Conservation (phyloP, 768 basidiomycete genomes). For the Suillus lakei region DNA sequence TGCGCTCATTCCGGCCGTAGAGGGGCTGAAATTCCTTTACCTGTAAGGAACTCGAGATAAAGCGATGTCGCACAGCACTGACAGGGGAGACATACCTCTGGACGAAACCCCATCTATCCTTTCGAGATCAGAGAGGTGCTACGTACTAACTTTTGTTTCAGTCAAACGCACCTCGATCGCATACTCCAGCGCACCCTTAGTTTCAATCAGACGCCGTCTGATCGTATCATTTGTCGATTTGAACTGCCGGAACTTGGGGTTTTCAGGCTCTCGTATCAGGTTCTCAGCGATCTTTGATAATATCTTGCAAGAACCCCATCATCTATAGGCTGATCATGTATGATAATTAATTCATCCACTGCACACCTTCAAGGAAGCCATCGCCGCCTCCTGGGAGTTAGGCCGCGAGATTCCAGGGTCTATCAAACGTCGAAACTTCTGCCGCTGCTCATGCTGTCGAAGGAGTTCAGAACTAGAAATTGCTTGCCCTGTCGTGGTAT, state of each 20-base stretch:
- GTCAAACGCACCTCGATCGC: slow-evolving; percentile 68
- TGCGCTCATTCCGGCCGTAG: slow-evolving; percentile 63
- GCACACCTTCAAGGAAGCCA: slow-evolving; percentile 65
- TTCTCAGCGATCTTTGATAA: slow-evolving; percentile 74
- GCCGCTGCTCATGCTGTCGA: slow-evolving; percentile 68
- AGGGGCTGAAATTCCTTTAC: slow-evolving; percentile 75
- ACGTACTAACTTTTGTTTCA: slow-evolving; percentile 6
- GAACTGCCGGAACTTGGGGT: slow-evolving; percentile 74
- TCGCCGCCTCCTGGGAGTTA: slow-evolving; percentile 64
- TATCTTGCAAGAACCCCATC: slow-evolving; percentile 47
- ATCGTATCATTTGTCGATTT: slow-evolving; percentile 76
- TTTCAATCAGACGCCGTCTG: slow-evolving; percentile 68
- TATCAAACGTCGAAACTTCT: slow-evolving; percentile 73
- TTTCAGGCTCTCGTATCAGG: slow-evolving; percentile 71
- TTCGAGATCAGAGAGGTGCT: slow-evolving; percentile 18
- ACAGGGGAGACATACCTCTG: slow-evolving; percentile 53
- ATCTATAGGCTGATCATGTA: background rate
- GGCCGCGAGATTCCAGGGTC: slow-evolving; percentile 80
- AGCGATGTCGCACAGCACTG: background rate
- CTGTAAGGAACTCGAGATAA: slow-evolving; percentile 36
- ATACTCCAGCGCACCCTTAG: slow-evolving; percentile 77
- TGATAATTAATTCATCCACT: slow-evolving; percentile 15
- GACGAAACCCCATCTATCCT: slow-evolving; percentile 73
- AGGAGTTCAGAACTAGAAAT: slow-evolving; percentile 18
- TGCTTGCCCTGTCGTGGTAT: slow-evolving; percentile 1